Evolutionary conservation across 345 rosid genomes (phyloP).

Genomic region (Punica granatum): DNA sequence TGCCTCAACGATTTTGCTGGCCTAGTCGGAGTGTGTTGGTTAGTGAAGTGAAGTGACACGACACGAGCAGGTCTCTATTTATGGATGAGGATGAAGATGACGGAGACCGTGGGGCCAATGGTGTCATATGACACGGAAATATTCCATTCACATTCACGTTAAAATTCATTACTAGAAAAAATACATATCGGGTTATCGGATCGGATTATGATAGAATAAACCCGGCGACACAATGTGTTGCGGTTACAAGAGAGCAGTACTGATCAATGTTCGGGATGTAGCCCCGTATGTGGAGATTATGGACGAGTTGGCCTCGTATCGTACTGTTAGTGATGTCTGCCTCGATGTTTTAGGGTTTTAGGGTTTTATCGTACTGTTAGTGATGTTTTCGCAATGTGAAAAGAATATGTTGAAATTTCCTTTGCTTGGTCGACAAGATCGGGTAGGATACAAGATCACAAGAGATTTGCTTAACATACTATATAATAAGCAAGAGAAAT

Average conservation of each 20-base stretch:
- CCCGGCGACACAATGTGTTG: neutral
- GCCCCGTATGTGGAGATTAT: too few species aligned
- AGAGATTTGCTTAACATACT: too few species aligned
- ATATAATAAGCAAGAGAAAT: conserved; percentile 2
- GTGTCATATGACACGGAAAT: too few species aligned
- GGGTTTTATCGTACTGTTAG: too few species aligned
- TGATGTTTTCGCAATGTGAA: neutral
- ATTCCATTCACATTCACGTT: neutral
- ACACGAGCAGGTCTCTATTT: neutral
- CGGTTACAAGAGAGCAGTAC: too few species aligned
- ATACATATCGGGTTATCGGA: neutral
- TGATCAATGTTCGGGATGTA: too few species aligned
- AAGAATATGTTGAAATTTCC: neutral
- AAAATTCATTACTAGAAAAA: neutral
- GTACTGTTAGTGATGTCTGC: too few species aligned
- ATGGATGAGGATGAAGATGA: neutral
- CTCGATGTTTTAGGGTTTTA: too few species aligned
- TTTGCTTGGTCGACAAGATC: neutral
- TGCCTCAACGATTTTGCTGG: neutral
- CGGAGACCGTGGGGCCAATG: neutral
- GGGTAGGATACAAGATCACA: neutral
- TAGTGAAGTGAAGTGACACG: neutral
- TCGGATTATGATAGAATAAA: neutral
- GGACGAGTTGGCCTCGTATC: too few species aligned
- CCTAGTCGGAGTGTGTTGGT: neutral